Percentiles rank a stretch among this genome's conserved stretches.
Evolutionary conservation across 1,284 basidiomycete species (phyloP).

Genomic region (Takashimella tepidaria): DNA sequence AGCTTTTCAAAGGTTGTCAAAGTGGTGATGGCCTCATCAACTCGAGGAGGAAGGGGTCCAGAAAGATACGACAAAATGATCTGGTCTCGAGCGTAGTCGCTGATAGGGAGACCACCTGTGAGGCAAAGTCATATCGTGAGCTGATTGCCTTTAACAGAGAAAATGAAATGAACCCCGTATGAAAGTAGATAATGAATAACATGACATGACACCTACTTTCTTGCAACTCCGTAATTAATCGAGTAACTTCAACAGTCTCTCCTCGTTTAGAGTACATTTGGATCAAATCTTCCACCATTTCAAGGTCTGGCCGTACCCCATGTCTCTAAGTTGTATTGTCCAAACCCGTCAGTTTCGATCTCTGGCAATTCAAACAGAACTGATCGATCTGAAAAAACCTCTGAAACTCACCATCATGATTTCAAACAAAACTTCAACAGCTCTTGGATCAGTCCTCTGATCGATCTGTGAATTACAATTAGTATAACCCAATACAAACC

Average conservation of each 20-base stretch:
- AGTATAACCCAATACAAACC: too few relatives aligned
- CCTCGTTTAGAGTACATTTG: constrained; percentile 21
- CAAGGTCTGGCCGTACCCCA: constrained; percentile 5
- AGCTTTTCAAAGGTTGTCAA: constrained; percentile 40
- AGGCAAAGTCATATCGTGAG: too few relatives aligned
- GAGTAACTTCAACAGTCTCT: constrained; percentile 18
- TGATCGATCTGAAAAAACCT: neutral
- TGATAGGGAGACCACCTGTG: constrained; percentile 19
- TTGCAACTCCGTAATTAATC: constrained; percentile 18
- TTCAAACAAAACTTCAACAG: constrained; percentile 15
- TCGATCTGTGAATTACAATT: too few relatives aligned
- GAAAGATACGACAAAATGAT: constrained; percentile 28
- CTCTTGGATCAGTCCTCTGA: constrained; percentile 4
- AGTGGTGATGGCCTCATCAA: constrained; percentile 36
- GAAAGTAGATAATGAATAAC: neutral
- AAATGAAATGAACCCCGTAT: too few relatives aligned
- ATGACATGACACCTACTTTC: constrained; percentile 11
- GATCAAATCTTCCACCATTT: constrained; percentile 16
- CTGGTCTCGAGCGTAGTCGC: constrained; percentile 25
- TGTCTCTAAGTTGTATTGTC: too few relatives aligned
- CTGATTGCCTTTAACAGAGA: too few relatives aligned
- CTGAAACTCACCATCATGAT: constrained; percentile 14
- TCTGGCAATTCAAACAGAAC: neutral
- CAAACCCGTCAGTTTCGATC: too few relatives aligned
- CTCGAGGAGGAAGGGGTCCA: constrained; percentile 18